These are phyloP conservation scores for Aureobasidium mangrovei DNA, from an alignment of 2,329 filamentous ascomycete species.

Conservation along the genomic window DNA sequence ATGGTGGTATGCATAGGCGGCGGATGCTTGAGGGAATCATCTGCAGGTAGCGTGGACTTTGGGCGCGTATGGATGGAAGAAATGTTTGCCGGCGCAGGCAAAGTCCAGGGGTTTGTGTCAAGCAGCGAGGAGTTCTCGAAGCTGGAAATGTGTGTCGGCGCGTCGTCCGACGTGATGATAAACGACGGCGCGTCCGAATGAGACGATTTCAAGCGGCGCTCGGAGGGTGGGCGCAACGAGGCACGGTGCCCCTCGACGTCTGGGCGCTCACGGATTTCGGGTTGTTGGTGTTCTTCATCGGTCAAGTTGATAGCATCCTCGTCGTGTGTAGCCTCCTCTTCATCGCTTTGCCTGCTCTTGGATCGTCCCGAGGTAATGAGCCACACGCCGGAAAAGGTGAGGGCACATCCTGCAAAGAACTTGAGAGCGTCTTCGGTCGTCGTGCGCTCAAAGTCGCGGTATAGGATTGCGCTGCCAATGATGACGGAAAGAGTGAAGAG, in stretches of 20 bases:
- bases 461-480: conserved; percentile 82
- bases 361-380: conserved; percentile 81
- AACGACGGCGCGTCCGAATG: conserved; percentile 19
- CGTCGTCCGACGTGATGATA: conserved; percentile 18
- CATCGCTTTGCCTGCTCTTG: conserved; percentile 48
- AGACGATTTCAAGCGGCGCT: neutral
- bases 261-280: conserved; percentile 22
- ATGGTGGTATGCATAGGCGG: conserved; percentile 30
- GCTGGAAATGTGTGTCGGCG: neutral
- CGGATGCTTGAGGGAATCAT: conserved; percentile 16
- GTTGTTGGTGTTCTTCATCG: conserved; percentile 28
- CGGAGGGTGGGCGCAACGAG: neutral
- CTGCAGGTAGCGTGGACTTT: conserved; percentile 17
- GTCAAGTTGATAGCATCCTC: conserved; percentile 36
- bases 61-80: conserved; percentile 25
- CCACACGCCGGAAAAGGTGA: conserved; percentile 96
- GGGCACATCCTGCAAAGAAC: conserved; percentile 79
- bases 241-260: conserved; percentile 11
- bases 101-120: conserved; percentile 6
- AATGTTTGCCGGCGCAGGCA: conserved; percentile 19
- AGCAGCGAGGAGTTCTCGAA: conserved; percentile 12
- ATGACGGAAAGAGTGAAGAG: conserved; percentile 95
- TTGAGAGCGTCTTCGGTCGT: conserved; percentile 64
- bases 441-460: conserved; percentile 87
- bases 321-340: conserved; percentile 28